Evolutionary conservation across 164 flowering plant genomes (phyloP), one percentile per base, ranked within the genome.

Genomic region (Berberis thunbergii): DNA sequence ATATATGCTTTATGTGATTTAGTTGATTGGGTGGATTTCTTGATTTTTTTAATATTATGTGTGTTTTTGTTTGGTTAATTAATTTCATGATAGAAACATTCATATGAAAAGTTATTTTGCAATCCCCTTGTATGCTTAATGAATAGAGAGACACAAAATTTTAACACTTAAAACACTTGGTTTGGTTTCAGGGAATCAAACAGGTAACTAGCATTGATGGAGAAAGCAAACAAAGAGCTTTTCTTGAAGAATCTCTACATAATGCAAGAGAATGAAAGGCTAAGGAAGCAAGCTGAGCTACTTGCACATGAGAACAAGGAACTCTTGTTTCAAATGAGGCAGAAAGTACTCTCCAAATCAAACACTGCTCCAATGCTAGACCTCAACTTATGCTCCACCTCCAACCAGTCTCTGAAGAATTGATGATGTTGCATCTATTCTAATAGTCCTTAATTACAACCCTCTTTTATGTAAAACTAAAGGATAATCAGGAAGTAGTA

Each of bases 291-390:
- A 71, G 91, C 92, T 6, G 88, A 85, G 75, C 66, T 77, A 54
- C 85, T 88, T 62, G 80, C 84, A 73, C 86, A 88, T 65, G 96
- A 91, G 82, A 88, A 91, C 65, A 89, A 85, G 63, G 80, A 79
- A 3, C 86, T 91, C 1, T 77, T 79, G 39, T 77, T 79, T 43
- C 84, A 90, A 73, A 79, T 90, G 41, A 80, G 83, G 60, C 84
- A 82, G 74, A 84, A 78, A 59, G 26, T 26, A 26, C 76, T 83
- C 26, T 57, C 88, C 48, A 77, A 75, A 10, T 3, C 54, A 7
- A 52, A 52, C 54, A 48, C 9, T 48, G n/a, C 54, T 52, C 26
- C 26, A 26, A 52, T 10, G 13, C 54, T 3, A 7, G 54, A 52
- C 3, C 54, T 7, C n/a, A 52, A 11, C n/a, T 12, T 4, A 46